phyloP scores from a whole-genome alignment of 805 yeast species.

The Babjeviella inositovora region DNA sequence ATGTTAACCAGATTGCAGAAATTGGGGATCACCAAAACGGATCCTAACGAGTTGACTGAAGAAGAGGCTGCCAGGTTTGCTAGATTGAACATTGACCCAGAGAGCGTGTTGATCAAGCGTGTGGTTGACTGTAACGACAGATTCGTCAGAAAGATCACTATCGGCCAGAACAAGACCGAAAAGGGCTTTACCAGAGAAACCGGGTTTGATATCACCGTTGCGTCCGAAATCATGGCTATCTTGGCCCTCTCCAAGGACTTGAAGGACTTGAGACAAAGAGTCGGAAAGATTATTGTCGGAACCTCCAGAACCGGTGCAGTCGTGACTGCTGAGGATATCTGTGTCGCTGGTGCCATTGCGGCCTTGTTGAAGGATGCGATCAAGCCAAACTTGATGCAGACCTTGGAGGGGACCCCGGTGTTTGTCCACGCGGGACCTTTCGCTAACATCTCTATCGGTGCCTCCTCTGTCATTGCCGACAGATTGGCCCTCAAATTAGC shows the following conservation, averaged over 20 bases:
- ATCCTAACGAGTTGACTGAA: conserved; percentile 65
- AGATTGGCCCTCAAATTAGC: conserved; percentile 83
- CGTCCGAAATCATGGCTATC: conserved; percentile 93
- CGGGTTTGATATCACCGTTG: conserved; percentile 94
- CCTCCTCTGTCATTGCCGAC: conserved; percentile 89
- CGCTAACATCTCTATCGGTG: conserved; percentile 95
- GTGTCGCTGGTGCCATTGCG: conserved; percentile 90
- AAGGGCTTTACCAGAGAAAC: conserved; percentile 74
- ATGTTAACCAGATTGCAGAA: conserved; percentile 64
- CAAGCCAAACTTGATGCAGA: conserved; percentile 94
- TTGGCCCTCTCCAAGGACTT: conserved; percentile 70
- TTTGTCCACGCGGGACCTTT: conserved; percentile 97
- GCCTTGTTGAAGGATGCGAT: conserved; percentile 92
- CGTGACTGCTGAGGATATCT: conserved; percentile 86
- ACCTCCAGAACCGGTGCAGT: conserved; percentile 62
- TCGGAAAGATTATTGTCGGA: conserved; percentile 84
- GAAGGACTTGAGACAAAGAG: conserved; percentile 72
- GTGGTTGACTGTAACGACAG: conserved; percentile 94
- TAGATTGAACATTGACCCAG: conserved; percentile 78
- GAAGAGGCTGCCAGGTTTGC: conserved; percentile 68
- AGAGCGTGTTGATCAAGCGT: conserved; percentile 79
- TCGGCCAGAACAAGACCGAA: conserved; percentile 89
- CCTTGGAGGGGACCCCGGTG: conserved; percentile 95
- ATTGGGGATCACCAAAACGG: conserved; percentile 66
- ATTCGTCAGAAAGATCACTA: conserved; percentile 72